Percentiles rank a stretch among this genome's conserved stretches.
Conservation (phyloP, 2,329 filamentous ascomycete species). For the Akanthomyces uredinophilus region DNA sequence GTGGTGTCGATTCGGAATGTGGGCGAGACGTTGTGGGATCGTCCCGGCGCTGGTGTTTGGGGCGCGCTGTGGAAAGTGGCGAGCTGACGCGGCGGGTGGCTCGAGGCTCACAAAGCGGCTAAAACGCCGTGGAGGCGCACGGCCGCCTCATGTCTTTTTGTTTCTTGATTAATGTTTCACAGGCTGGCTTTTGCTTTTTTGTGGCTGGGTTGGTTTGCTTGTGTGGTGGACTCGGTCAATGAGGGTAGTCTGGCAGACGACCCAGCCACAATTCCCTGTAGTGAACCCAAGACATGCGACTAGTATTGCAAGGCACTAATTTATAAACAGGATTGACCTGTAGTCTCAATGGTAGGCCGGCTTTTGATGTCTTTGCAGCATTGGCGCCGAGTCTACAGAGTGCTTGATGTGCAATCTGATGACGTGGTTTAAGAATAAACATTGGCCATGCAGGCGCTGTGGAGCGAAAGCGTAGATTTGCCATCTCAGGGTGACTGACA, state of each 20-base stretch:
- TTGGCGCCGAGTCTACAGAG: background rate
- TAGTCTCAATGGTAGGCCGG: too few species aligned
- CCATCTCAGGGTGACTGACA: background rate
- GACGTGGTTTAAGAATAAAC: background rate
- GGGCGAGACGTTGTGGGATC: slow-evolving; percentile 2
- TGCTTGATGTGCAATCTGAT: too few species aligned
- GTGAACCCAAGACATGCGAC: too few species aligned
- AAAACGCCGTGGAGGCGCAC: background rate
- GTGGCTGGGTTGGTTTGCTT: background rate
- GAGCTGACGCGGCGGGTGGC: slow-evolving; percentile 8
- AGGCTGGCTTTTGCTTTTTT: background rate
- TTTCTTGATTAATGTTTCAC: background rate
- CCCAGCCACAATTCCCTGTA: too few species aligned
- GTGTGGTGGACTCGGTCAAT: too few species aligned
- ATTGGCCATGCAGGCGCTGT: background rate
- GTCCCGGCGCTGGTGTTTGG: background rate
- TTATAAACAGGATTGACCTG: too few species aligned
- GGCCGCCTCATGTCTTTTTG: background rate
- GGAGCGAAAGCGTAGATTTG: background rate
- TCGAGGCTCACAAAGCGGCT: background rate
- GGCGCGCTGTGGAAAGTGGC: background rate
- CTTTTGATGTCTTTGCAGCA: background rate
- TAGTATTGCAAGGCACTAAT: too few species aligned
- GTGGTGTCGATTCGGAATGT: slow-evolving; percentile 3
- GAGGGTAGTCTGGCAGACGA: too few species aligned